Percentiles rank a stretch among this genome's conserved stretches.
Evolutionary conservation across 2,329 filamentous ascomycete species (phyloP).

Genomic region (Xylaria sp.): DNA sequence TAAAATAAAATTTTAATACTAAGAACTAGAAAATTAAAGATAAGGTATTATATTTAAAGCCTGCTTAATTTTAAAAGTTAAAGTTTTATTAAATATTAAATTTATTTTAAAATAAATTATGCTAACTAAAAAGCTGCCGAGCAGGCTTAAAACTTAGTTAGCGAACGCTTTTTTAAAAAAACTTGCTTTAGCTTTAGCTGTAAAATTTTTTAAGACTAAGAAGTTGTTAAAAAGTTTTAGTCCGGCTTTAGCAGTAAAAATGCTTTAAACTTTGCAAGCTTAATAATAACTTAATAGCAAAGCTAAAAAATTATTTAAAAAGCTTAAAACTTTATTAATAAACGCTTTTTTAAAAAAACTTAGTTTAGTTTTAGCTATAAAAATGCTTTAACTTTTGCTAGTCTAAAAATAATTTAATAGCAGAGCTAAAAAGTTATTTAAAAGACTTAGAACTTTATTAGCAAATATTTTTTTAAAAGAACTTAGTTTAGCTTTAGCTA

Average conservation of each 20-base stretch:
- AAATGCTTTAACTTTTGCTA: background rate
- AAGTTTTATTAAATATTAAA: background rate
- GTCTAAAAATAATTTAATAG: background rate
- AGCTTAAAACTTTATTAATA: too few species aligned
- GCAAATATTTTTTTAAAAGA: too few species aligned
- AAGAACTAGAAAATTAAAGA: background rate
- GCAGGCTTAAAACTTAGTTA: background rate
- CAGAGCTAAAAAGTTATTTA: too few species aligned
- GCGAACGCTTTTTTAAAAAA: background rate
- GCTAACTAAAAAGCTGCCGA: background rate
- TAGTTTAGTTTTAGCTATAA: background rate
- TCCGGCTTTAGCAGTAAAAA: background rate
- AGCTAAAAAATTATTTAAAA: background rate
- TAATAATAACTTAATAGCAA: too few species aligned
- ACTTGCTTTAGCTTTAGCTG: background rate
- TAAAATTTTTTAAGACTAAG: background rate
- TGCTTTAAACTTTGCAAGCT: background rate
- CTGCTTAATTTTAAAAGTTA: background rate
- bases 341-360: too few species aligned
- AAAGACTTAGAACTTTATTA: too few species aligned
- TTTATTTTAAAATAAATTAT: background rate
- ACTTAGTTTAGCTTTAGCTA: background rate
- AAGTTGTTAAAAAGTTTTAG: background rate
- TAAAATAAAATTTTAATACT: background rate
- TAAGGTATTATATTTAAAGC: constrained; percentile 1